Evolutionary conservation across 306 rosid genomes (phyloP).

Genomic region (Medicago truncatula): DNA sequence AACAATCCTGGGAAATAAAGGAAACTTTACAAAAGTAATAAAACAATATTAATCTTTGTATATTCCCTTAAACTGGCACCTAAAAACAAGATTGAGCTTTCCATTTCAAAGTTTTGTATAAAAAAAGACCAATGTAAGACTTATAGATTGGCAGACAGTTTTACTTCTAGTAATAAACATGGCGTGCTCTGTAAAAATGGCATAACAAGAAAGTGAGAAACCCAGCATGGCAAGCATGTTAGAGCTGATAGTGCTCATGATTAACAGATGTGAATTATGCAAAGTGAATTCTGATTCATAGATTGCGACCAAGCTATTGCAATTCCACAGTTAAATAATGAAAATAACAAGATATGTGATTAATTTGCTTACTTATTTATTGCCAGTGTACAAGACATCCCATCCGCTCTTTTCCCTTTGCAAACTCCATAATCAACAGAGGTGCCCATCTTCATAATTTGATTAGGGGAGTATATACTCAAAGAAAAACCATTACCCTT

Average conservation of each 20-base stretch:
- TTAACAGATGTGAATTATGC: conserved; percentile 17
- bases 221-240: conserved; percentile 18
- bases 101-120: conserved; percentile 14
- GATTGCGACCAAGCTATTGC: not conserved
- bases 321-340: conserved; percentile 8
- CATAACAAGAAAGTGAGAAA: conserved; percentile 1
- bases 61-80: conserved; percentile 27
- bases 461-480: conserved; percentile 68
- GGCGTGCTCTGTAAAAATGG: not conserved
- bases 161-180: not conserved
- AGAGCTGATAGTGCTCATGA: not conserved
- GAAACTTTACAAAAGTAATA: not conserved
- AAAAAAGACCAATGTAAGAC: not conserved
- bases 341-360: not conserved
- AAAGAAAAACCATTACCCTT: conserved; percentile 89
- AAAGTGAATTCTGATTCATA: not conserved
- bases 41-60: not conserved
- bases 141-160: conserved; percentile 6
- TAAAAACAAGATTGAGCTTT: not conserved
- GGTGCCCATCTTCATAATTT: conserved; percentile 81
- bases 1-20: not conserved
- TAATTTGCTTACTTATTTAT: conserved; percentile 67
- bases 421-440: conserved; percentile 92
- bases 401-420: conserved; percentile 79
- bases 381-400: conserved; percentile 72